These are phyloP conservation scores for Aureobasidium sp. DNA, from an alignment of 2,329 filamentous ascomycete species.

Conservation along the genomic window DNA sequence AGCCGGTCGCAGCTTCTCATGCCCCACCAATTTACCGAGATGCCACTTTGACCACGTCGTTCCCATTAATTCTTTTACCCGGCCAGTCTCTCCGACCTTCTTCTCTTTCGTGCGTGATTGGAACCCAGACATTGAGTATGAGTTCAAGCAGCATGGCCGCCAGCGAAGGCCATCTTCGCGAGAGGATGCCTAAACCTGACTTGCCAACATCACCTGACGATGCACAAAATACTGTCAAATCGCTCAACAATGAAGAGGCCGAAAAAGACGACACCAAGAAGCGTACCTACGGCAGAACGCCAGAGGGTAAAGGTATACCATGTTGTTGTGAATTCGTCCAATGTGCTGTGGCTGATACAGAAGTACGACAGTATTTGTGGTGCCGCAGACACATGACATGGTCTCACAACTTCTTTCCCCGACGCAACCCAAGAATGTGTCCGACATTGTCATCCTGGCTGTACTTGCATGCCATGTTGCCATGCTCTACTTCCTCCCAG, in stretches of 20 bases:
- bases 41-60: constrained; percentile 9
- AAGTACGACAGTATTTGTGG: constrained; percentile 66
- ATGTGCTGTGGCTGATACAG: not conserved
- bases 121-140: not conserved
- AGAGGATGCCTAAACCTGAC: constrained; percentile 16
- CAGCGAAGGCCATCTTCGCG: not conserved
- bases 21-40: constrained; percentile 5
- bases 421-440: constrained; percentile 88
- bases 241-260: constrained; percentile 41
- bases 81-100: not conserved
- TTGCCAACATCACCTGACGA: constrained; percentile 24
- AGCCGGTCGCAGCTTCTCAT: constrained; percentile 8
- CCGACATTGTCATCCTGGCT: constrained; percentile 69
- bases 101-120: not conserved
- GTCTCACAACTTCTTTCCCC: constrained; percentile 94
- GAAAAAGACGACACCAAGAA: constrained; percentile 46
- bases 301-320: constrained; percentile 75
- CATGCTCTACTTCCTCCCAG: constrained; percentile 64
- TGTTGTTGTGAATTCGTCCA: not conserved
- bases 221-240: constrained; percentile 39
- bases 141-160: not conserved
- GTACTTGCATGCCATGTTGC: constrained; percentile 70
- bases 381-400: constrained; percentile 97
- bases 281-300: constrained; percentile 86
- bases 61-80: not conserved